Evolutionary conservation across 73 alveolate genomes (phyloP), one percentile per base, ranked within the genome.

Genomic region (Effrenium voratum): DNA sequence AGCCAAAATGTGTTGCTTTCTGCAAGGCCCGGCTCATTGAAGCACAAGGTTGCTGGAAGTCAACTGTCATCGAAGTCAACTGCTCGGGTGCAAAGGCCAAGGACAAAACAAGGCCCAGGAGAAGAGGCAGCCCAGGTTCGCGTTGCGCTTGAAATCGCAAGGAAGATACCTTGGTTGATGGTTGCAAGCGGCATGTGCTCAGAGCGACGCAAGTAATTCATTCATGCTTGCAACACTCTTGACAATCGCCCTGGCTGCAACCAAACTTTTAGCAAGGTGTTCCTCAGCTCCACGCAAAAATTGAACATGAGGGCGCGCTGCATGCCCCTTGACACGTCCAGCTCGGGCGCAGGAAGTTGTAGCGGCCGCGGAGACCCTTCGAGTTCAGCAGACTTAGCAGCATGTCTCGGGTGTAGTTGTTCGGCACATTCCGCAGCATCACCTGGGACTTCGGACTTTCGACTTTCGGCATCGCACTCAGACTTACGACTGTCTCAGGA

Each of bases 341-440:
- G n/a, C n/a, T n/a, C n/a, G n/a, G 93, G 46, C 43, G 40, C 79
- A 84, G 45, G 57, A 84, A 84, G 57, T 84, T 79, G 55, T 44
- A 84, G 79, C 93, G 75, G 26, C 93, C 93, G 30, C 38, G 79
- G 63, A 84, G 50, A 79, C 93, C 93, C 28, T 84, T 47, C 77
- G 47, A 50, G 40, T 84, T 79, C 57, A 84, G 93, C 76, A 84
- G 63, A 36, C 50, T 57, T 55, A 84, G 75, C 59, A 84, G 93
- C 93, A 84, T 84, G 57, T 45, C 41, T 52, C 93, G 93, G 8
- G 93, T 84, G 57, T 84, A 84, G 79, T 57, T 57, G 79, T 84
- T 57, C 40, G 93, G 93, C 77, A 84, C 52, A 28, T 84, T 84
- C 63, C 93, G 47, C 93, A 84, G 55, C 93, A 84, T 84, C 26